These are phyloP conservation scores for Suaeda aralocaspica DNA, from an alignment of 148 eudicot species.

Conservation along the genomic window DNA sequence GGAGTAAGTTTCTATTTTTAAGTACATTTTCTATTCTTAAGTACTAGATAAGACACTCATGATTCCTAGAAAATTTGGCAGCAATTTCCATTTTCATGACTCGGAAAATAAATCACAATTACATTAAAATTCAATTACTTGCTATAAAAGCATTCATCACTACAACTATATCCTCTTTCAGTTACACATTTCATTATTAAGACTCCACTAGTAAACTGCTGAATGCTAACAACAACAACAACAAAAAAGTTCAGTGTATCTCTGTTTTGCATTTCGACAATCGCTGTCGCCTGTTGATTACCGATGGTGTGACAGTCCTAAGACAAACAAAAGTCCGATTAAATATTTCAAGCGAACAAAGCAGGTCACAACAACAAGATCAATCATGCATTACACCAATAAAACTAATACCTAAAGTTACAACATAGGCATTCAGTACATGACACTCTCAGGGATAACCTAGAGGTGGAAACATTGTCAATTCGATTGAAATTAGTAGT, in stretches of 20 bases:
- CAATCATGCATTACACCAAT: conserved; percentile 4
- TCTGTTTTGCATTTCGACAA: not conserved
- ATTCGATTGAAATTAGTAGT: too few species aligned
- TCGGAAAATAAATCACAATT: not conserved
- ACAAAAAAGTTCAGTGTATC: too few species aligned
- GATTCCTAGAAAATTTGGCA: not conserved
- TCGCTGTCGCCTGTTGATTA: not conserved
- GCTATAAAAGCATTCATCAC: too few species aligned
- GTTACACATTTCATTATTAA: not conserved
- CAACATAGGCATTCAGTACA: too few species aligned
- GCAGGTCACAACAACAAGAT: not conserved
- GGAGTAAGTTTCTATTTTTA: too few species aligned
- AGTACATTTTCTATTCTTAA: too few species aligned
- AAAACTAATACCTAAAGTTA: too few species aligned
- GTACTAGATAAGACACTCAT: not conserved
- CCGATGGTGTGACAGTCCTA: not conserved
- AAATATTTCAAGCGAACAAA: not conserved
- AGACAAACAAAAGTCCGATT: not conserved
- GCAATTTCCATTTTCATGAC: not conserved
- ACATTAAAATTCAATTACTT: not conserved
- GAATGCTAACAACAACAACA: not conserved
- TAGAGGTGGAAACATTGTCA: too few species aligned
- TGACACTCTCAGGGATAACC: too few species aligned
- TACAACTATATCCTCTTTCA: not conserved
- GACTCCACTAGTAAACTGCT: not conserved